phyloP scores from a whole-genome alignment of 108 stramenopile species.

The Conticribra weissflogii region DNA sequence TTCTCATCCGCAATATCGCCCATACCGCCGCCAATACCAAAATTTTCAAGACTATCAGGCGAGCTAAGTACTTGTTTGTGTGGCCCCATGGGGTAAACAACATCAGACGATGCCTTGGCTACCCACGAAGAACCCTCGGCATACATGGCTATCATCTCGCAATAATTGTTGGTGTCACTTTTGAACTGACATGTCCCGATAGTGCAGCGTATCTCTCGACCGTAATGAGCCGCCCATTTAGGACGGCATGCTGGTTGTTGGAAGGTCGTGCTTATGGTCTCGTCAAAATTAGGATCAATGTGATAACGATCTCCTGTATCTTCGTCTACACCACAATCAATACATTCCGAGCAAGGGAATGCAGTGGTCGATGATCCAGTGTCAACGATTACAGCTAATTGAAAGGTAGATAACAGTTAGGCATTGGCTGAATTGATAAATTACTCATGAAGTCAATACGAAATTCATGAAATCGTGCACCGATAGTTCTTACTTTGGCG shows the following conservation, averaged over 20 bases:
- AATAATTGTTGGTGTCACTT: conserved; percentile 1
- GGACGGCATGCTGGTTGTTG: conserved; percentile 1
- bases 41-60: conserved; percentile 6
- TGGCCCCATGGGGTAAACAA: conserved; percentile 53
- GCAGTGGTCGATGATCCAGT: conserved; percentile 87
- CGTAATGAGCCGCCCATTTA: background rate
- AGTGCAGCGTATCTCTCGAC: background rate
- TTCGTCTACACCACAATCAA: conserved; percentile 59
- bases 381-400: background rate
- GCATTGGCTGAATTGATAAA: background rate
- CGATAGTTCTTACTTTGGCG: background rate
- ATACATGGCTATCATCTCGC: conserved; percentile 39
- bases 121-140: conserved; percentile 71
- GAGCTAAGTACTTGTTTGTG: conserved; percentile 20
- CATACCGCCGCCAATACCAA: conserved; percentile 26
- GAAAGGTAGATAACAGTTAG: background rate
- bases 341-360: conserved; percentile 88
- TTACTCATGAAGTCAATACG: background rate
- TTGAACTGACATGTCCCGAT: conserved; percentile 27
- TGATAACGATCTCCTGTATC: conserved; percentile 50
- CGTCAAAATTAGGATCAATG: conserved; percentile 68
- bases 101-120: conserved; percentile 57
- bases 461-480: too few relatives aligned
- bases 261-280: conserved; percentile 43
- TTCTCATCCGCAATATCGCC: conserved; percentile 1